A percentile compares a stretch with the other conserved stretches of the same genome.
Conservation (phyloP, 2,329 filamentous ascomycete species). For the Curvularia verruculosa region DNA sequence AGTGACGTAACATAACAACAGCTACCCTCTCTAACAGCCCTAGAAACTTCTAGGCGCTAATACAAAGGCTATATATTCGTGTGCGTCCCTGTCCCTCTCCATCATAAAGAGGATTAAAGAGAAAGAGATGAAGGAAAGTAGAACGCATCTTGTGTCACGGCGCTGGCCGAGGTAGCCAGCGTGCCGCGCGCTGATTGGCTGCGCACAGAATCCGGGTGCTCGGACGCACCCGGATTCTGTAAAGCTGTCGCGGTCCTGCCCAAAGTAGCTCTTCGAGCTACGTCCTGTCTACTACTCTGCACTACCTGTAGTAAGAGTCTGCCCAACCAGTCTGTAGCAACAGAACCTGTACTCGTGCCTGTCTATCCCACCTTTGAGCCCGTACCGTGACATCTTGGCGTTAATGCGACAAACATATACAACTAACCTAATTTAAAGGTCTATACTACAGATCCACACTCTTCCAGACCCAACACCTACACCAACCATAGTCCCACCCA, state of each 20-base stretch:
- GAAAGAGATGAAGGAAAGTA: conserved; percentile 7
- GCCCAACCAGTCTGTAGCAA: too few species aligned
- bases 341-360: too few species aligned
- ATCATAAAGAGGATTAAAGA: conserved; percentile 7
- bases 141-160: background rate
- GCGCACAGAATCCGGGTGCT: too few species aligned
- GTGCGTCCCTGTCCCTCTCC: conserved; percentile 9
- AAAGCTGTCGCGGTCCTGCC: too few species aligned
- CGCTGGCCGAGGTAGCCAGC: too few species aligned
- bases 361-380: too few species aligned
- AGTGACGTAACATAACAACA: conserved; percentile 2
- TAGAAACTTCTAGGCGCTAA: conserved; percentile 2
- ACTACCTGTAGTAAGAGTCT: too few species aligned
- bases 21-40: conserved; percentile 1
- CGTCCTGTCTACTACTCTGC: too few species aligned
- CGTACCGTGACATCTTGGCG: background rate
- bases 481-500: conserved; percentile 22
- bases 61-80: conserved; percentile 8
- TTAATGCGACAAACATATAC: background rate
- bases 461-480: conserved; percentile 23
- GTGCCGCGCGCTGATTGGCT: too few species aligned
- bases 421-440: conserved; percentile 1
- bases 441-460: conserved; percentile 25
- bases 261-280: too few species aligned
- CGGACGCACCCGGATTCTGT: too few species aligned